Percentiles rank a stretch among this genome's conserved stretches.
These are phyloP conservation scores for Russula earlei DNA, from an alignment of 768 basidiomycete species.

Conservation along the genomic window DNA sequence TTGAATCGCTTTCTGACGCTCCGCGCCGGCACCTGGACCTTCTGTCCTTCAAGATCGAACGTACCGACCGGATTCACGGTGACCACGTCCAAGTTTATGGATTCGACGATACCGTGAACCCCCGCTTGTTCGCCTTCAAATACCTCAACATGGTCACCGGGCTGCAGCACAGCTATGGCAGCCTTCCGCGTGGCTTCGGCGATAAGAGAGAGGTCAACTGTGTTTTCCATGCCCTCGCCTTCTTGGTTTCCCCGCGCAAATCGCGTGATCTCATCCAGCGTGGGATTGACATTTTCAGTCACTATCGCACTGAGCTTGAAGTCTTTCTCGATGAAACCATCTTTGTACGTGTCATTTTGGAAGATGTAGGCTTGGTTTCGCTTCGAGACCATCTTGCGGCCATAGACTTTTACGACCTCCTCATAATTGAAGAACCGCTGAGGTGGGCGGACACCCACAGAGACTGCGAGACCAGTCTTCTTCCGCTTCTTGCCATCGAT, in stretches of 20 bases:
- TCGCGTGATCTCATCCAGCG: slow-evolving; percentile 90
- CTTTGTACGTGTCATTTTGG: slow-evolving; percentile 86
- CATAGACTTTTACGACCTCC: slow-evolving; percentile 81
- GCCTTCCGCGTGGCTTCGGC: slow-evolving; percentile 88
- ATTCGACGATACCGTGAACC: slow-evolving; percentile 85
- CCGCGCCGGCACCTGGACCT: slow-evolving; percentile 76
- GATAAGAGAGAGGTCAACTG: slow-evolving; percentile 84
- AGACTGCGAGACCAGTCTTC: slow-evolving; percentile 42
- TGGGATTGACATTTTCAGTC: slow-evolving; percentile 87
- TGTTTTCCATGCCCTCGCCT: slow-evolving; percentile 44
- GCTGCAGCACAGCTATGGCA: slow-evolving; percentile 90
- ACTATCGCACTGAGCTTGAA: slow-evolving; percentile 71
- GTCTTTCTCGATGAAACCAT: slow-evolving; percentile 96
- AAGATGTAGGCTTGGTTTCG: slow-evolving; percentile 75
- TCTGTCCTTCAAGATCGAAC: slow-evolving; percentile 77
- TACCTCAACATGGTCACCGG: slow-evolving; percentile 95
- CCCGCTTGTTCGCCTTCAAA: slow-evolving; percentile 96
- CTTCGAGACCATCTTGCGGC: slow-evolving; percentile 64
- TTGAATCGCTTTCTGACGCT: slow-evolving; percentile 94
- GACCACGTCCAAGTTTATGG: slow-evolving; percentile 80
- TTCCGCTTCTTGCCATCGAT: slow-evolving; percentile 71
- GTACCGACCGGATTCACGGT: slow-evolving; percentile 64
- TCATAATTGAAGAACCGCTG: slow-evolving; percentile 92
- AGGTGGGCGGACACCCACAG: slow-evolving; percentile 64
- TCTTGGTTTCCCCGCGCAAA: slow-evolving; percentile 75